A percentile compares a stretch with the other conserved stretches of the same genome.
Conservation (phyloP, 805 yeast species). For the Hyphopichia homilentoma region DNA sequence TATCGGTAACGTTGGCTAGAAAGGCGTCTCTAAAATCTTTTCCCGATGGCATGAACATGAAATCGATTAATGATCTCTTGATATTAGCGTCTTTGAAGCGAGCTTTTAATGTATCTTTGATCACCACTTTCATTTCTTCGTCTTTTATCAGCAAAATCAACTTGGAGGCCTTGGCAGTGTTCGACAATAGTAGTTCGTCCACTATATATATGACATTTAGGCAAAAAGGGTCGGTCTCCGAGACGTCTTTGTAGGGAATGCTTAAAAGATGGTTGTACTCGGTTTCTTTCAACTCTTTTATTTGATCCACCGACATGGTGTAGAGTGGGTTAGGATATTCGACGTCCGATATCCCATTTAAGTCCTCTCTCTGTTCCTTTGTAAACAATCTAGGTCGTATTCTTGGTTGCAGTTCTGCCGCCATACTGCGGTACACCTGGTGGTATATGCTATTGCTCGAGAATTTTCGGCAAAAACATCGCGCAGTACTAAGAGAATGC, state of each 20-base stretch:
- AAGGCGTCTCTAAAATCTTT: slow-evolving; percentile 12
- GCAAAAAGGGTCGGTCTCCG: slow-evolving; percentile 28
- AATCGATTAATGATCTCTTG: slow-evolving; percentile 23
- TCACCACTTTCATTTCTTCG: slow-evolving; percentile 11
- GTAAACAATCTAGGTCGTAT: slow-evolving; percentile 14
- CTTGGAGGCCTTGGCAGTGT: slow-evolving; percentile 19
- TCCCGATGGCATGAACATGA: slow-evolving; percentile 20
- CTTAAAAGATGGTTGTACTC: slow-evolving; percentile 24
- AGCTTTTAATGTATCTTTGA: slow-evolving; percentile 12
- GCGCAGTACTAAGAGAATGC: too few species aligned
- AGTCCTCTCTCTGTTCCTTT: background rate
- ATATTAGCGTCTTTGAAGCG: slow-evolving; percentile 17
- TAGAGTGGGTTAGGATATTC: slow-evolving; percentile 34
- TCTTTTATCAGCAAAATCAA: slow-evolving; percentile 18
- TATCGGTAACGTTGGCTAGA: slow-evolving; percentile 13
- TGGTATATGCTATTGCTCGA: too few species aligned
- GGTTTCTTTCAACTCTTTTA: slow-evolving; percentile 15
- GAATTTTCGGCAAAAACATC: too few species aligned
- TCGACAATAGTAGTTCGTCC: slow-evolving; percentile 23
- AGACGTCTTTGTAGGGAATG: slow-evolving; percentile 17
- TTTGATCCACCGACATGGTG: slow-evolving; percentile 21
- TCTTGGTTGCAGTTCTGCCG: slow-evolving; percentile 1
- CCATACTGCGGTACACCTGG: too few species aligned
- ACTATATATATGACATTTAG: slow-evolving; percentile 24
- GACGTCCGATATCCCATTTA: slow-evolving; percentile 14